phyloP scores from a whole-genome alignment of 2,329 filamentous ascomycete species.

The Passalora sequoiae region DNA sequence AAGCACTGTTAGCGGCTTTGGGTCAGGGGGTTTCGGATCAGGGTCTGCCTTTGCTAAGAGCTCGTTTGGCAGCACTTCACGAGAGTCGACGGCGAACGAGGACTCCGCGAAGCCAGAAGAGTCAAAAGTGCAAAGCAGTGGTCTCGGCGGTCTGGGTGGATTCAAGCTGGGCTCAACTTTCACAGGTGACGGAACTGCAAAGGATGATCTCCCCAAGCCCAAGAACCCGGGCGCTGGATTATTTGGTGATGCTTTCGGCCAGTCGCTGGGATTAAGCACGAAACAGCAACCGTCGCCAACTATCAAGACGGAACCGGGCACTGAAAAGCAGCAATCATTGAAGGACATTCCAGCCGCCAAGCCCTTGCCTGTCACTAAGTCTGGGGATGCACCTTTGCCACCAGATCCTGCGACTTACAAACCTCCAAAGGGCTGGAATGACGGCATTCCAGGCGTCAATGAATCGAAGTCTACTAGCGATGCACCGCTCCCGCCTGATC shows the following conservation, averaged over 20 bases:
- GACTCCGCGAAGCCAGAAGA: slow-evolving; percentile 1
- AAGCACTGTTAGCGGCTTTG: slow-evolving; percentile 28
- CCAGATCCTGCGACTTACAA: slow-evolving; percentile 34
- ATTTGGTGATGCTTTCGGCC: slow-evolving; percentile 32
- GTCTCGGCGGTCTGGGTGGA: slow-evolving; percentile 35
- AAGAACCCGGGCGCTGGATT: slow-evolving; percentile 26
- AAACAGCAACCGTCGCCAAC: slow-evolving; percentile 28
- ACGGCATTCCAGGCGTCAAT: slow-evolving; percentile 31
- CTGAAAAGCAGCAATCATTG: slow-evolving; percentile 29
- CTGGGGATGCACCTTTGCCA: slow-evolving; percentile 34
- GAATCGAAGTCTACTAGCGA: slow-evolving; percentile 21
- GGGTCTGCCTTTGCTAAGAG: slow-evolving; percentile 26
- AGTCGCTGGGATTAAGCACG: slow-evolving; percentile 31
- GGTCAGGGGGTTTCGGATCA: slow-evolving; percentile 31
- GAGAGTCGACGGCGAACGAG: slow-evolving; percentile 26
- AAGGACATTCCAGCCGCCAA: slow-evolving; percentile 33
- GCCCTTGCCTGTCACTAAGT: slow-evolving; percentile 7
- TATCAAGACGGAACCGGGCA: slow-evolving; percentile 37
- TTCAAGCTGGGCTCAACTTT: slow-evolving; percentile 67
- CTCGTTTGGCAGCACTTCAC: slow-evolving; percentile 28
- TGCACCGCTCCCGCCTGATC: slow-evolving; percentile 43
- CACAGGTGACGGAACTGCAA: slow-evolving; percentile 57
- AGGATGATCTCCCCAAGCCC: slow-evolving; percentile 54
- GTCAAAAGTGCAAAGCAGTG: slow-evolving; percentile 11
- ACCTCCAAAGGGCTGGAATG: slow-evolving; percentile 29